Evolutionary conservation across 768 basidiomycete genomes (phyloP).

Genomic region (Hydnomerulius pinastri): DNA sequence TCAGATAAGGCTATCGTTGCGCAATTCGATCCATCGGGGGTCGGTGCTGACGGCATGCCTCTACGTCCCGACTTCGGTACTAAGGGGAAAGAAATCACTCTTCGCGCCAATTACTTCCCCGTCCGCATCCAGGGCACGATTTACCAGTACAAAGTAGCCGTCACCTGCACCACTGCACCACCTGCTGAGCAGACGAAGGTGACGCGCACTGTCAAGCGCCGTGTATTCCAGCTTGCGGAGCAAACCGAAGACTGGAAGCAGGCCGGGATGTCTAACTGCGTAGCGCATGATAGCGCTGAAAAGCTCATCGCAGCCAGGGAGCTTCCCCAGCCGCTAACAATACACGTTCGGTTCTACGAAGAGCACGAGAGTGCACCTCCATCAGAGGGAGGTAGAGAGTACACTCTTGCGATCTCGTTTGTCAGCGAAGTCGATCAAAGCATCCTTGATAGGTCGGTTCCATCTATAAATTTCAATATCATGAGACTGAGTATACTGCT

Average conservation of each 20-base stretch:
- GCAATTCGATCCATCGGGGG: conserved; percentile 24
- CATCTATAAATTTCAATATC: not conserved
- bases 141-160: conserved; percentile 41
- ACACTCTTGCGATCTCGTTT: conserved; percentile 38
- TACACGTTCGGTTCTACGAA: conserved; percentile 37
- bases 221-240: conserved; percentile 50
- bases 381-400: conserved; percentile 30
- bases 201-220: conserved; percentile 38
- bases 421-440: conserved; percentile 37
- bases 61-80: conserved; percentile 48
- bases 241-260: conserved; percentile 37
- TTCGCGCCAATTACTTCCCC: conserved; percentile 54
- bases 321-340: conserved; percentile 35
- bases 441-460: conserved; percentile 36
- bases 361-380: conserved; percentile 35
- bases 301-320: conserved; percentile 42
- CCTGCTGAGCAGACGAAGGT: conserved; percentile 15
- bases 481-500: not conserved
- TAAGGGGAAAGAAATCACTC: conserved; percentile 37
- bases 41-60: conserved; percentile 36
- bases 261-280: conserved; percentile 34
- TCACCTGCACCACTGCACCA: conserved; percentile 27
- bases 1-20: conserved; percentile 41
- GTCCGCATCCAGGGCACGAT: conserved; percentile 40
- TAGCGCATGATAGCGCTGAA: conserved; percentile 49